Percentiles rank a stretch among this genome's conserved stretches.
phyloP scores from a whole-genome alignment of 2,329 filamentous ascomycete genomes.

The Monilinia polystroma region DNA sequence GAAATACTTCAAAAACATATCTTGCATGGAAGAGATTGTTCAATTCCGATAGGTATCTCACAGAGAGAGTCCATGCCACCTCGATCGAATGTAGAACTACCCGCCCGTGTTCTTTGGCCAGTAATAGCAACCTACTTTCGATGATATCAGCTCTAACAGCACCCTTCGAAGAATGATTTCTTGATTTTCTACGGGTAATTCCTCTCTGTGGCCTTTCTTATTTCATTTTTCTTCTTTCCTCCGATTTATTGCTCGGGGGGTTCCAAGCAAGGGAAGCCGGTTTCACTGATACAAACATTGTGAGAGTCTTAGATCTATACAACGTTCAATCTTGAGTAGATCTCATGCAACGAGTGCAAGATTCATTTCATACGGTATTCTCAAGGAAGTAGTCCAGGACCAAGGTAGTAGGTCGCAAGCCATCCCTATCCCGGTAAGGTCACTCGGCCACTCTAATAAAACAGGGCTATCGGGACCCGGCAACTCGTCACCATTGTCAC shows the following conservation, averaged over 20 bases:
- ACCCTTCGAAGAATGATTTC: neutral
- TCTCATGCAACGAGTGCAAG: conserved; percentile 19
- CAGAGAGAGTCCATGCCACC: conserved; percentile 7
- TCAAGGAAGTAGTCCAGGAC: conserved; percentile 6
- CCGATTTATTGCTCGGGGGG: conserved; percentile 14
- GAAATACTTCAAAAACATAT: conserved; percentile 15
- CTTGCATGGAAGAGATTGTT: conserved; percentile 6
- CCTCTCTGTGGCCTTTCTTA: conserved; percentile 6
- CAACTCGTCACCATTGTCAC: conserved; percentile 15
- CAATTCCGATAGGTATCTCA: conserved; percentile 19
- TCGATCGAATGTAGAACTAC: conserved; percentile 8
- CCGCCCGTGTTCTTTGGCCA: conserved; percentile 19
- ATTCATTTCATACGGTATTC: conserved; percentile 15
- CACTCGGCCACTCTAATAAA: conserved; percentile 14
- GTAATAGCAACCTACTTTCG: conserved; percentile 22
- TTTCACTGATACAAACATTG: conserved; percentile 17
- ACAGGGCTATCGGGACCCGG: conserved; percentile 15
- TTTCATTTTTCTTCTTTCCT: conserved; percentile 14
- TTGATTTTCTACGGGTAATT: conserved; percentile 20
- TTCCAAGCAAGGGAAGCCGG: conserved; percentile 20
- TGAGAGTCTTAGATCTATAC: conserved; percentile 19
- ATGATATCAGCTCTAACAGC: conserved; percentile 22
- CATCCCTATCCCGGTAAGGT: conserved; percentile 13
- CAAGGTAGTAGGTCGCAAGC: conserved; percentile 13
- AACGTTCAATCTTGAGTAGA: conserved; percentile 11